Conservation (phyloP, 164 flowering plant species). For the Paratinospora sagittata region DNA sequence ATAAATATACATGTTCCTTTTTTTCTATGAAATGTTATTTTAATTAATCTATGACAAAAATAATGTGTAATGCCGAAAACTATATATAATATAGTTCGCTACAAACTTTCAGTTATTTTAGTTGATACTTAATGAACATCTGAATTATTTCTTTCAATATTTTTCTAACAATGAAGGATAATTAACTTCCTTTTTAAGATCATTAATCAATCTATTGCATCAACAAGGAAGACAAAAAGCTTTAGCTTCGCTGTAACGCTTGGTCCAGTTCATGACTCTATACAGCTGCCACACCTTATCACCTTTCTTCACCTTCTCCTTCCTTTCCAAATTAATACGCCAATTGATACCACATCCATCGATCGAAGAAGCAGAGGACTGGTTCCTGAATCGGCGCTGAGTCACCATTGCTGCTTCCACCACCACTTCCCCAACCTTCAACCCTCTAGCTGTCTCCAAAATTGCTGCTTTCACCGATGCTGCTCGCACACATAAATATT, state of each 20-base stretch:
- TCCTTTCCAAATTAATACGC: not conserved
- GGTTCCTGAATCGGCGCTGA: not conserved
- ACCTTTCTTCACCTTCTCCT: not conserved
- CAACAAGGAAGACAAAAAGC: too few species aligned
- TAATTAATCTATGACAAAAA: too few species aligned
- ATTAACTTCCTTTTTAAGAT: too few species aligned
- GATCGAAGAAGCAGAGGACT: not conserved
- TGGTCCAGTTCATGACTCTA: not conserved
- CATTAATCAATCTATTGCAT: too few species aligned
- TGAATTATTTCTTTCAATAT: too few species aligned
- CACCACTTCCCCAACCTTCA: not conserved
- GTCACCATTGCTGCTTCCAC: not conserved
- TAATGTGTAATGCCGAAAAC: too few species aligned
- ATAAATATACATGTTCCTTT: too few species aligned
- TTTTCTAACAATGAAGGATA: too few species aligned
- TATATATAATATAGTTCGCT: too few species aligned
- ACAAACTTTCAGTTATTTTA: too few species aligned
- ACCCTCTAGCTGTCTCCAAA: not conserved
- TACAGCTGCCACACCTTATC: not conserved
- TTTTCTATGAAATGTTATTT: too few species aligned
- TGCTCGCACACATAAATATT: not conserved
- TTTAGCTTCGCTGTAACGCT: not conserved
- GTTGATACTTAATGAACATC: too few species aligned
- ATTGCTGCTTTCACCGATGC: not conserved
- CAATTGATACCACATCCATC: not conserved